These are phyloP conservation scores for Phlebopus sp. DNA, from an alignment of 1,284 basidiomycete species.

Conservation along the genomic window DNA sequence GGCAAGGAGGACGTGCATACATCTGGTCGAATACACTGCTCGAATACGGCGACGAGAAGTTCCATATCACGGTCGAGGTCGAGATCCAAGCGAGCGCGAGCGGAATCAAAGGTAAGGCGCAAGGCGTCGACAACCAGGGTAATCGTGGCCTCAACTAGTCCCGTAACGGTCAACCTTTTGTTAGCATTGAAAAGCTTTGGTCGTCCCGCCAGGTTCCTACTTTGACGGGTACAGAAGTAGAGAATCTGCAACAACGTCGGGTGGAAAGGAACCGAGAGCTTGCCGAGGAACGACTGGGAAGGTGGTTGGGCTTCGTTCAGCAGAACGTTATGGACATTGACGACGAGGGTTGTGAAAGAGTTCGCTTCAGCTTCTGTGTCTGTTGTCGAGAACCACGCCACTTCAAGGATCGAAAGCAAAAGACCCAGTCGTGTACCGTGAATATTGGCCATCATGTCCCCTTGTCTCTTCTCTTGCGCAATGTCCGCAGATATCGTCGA, in stretches of 20 bases:
- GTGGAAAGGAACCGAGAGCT: constrained; percentile 71
- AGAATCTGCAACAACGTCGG: constrained; percentile 76
- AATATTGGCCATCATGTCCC: constrained; percentile 83
- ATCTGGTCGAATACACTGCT: constrained; percentile 70
- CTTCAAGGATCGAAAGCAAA: constrained; percentile 73
- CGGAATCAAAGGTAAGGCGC: constrained; percentile 65
- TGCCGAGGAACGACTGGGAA: constrained; percentile 69
- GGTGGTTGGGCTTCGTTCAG: constrained; percentile 76
- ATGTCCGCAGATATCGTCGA: constrained; percentile 66
- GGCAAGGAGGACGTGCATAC: constrained; percentile 60
- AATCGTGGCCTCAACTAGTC: constrained; percentile 62
- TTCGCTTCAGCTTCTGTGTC: constrained; percentile 56
- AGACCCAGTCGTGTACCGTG: constrained; percentile 76
- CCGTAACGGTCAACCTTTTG: constrained; percentile 54
- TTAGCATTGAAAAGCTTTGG: constrained; percentile 56
- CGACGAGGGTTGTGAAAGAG: constrained; percentile 61
- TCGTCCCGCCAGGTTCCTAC: constrained; percentile 46
- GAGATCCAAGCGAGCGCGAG: constrained; percentile 52
- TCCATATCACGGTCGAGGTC: constrained; percentile 80
- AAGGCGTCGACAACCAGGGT: constrained; percentile 69
- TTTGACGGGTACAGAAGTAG: constrained; percentile 72
- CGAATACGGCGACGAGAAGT: constrained; percentile 77
- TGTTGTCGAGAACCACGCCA: constrained; percentile 69
- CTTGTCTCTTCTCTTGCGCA: constrained; percentile 67
- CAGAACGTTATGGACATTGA: constrained; percentile 64